Conservation (phyloP, 2,329 filamentous ascomycete species). For the Pyricularia sp. region DNA sequence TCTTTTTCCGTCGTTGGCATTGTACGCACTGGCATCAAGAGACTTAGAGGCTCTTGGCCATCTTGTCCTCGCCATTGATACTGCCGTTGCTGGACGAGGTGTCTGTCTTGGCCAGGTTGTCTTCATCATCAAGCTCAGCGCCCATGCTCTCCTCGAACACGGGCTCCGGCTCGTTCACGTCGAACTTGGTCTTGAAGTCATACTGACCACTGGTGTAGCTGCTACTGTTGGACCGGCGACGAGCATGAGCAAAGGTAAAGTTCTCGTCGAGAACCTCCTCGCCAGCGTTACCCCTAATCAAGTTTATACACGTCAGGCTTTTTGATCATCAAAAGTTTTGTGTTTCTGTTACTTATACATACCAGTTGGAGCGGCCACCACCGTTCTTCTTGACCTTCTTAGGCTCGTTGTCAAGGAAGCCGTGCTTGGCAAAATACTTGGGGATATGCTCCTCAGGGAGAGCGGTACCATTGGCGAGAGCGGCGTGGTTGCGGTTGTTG, state of each 20-base stretch:
- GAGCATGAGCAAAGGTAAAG: slow-evolving; percentile 76
- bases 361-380: slow-evolving; percentile 91
- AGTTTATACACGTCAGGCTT: slow-evolving; percentile 11
- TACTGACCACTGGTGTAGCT: slow-evolving; percentile 58
- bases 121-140: slow-evolving; percentile 46
- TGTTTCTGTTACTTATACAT: slow-evolving; percentile 13
- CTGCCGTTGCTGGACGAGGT: slow-evolving; percentile 52
- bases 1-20: not conserved
- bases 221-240: slow-evolving; percentile 89
- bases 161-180: slow-evolving; percentile 78
- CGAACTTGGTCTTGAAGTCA: slow-evolving; percentile 95
- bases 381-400: slow-evolving; percentile 97
- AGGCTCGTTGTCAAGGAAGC: slow-evolving; percentile 71
- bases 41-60: slow-evolving; percentile 15
- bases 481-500: slow-evolving; percentile 86
- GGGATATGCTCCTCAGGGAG: slow-evolving; percentile 65
- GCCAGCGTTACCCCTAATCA: slow-evolving; percentile 66
- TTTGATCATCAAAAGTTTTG: not conserved
- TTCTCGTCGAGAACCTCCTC: slow-evolving; percentile 77
- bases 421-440: slow-evolving; percentile 87
- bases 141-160: slow-evolving; percentile 88
- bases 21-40: not conserved
- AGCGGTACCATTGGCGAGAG: slow-evolving; percentile 64
- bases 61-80: slow-evolving; percentile 39
- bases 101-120: slow-evolving; percentile 47